Percentiles rank a stretch among this genome's conserved stretches.
Evolutionary conservation across 306 rosid species (phyloP).

Genomic region (Casuarina cunninghamiana): DNA sequence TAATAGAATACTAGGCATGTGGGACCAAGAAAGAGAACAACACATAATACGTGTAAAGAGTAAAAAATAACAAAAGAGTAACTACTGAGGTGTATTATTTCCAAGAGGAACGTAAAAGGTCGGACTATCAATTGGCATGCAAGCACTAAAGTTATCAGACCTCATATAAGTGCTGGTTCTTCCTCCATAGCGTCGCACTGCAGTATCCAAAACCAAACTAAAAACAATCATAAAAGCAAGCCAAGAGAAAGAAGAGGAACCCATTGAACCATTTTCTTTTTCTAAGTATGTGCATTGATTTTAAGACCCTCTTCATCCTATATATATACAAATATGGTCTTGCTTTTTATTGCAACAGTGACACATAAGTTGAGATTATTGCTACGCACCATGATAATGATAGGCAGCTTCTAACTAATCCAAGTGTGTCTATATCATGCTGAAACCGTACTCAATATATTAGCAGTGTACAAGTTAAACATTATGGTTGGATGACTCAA

Average conservation of each 20-base stretch:
- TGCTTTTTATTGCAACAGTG: no score
- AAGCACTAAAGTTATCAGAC: constrained; percentile 28
- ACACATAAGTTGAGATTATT: no score
- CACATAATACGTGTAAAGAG: background rate
- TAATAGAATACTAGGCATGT: background rate
- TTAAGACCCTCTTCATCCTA: background rate
- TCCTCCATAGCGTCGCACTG: constrained; percentile 49
- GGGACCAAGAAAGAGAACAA: background rate
- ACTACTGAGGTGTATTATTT: constrained; percentile 83
- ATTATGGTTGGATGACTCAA: no score
- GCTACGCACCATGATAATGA: no score
- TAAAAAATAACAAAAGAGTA: background rate
- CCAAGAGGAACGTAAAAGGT: constrained; percentile 66
- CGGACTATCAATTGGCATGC: constrained; percentile 61
- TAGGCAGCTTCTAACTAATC: no score
- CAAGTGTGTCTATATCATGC: background rate
- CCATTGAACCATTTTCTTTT: constrained; percentile 34
- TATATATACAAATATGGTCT: background rate
- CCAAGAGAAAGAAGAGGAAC: constrained; percentile 4
- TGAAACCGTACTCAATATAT: background rate
- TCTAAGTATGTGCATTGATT: background rate
- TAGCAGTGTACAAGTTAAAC: no score
- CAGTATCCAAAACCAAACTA: constrained; percentile 31
- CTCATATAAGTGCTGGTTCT: constrained; percentile 48
- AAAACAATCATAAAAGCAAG: constrained; percentile 20